Evolutionary conservation across 176 grass and related monocot species (phyloP), one percentile per base, ranked within the genome.

Genomic region (Microstegium vimineum): DNA sequence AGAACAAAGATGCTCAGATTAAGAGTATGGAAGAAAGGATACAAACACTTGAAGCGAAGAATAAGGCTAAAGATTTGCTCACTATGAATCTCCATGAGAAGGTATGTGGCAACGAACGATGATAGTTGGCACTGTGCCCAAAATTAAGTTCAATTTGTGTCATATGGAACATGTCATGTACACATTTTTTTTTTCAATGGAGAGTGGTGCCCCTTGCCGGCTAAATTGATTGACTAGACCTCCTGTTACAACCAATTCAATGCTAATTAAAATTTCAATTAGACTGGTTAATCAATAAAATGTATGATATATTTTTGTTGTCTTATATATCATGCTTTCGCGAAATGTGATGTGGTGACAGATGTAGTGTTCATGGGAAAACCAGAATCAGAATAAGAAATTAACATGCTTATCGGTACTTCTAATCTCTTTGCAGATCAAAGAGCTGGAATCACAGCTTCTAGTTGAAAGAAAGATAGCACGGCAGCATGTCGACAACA

Each of bases 381-480:
- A 27, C 15, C 43, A 13, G 15, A 41, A 20, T 22, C 27, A 47
- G 28, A 49, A 47, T 79, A 14, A 51, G 10, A 37, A 60, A 6
- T 3, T 15, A 22, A 71, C 52, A 54, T 34, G 42, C 25, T 71
- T 4, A 33, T 28, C 4, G 2, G 18, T 82, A 12, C 66, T 67
- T 9, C 0, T 37, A 43, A 79, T 40, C 47, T 76, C 4, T 82
- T 57, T 32, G n/a, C 83, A 99, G 96, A 87, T 95, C 73, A 99
- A 93, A 74, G 96, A 99, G 77, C 17, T 99, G 42, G 93, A 99
- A 74, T 95, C 96, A 66, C 96, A 99, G 46, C 74, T 99, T 15
- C 72, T 99, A 52, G 76, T 94, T 10, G 96, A 99, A 82, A 90
- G 96, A 70, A 95, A 99, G 81, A 90, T 99, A 43, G 89, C 96